Evolutionary conservation across 148 eudicot species (phyloP).

Genomic region (Persicaria maculosa): DNA sequence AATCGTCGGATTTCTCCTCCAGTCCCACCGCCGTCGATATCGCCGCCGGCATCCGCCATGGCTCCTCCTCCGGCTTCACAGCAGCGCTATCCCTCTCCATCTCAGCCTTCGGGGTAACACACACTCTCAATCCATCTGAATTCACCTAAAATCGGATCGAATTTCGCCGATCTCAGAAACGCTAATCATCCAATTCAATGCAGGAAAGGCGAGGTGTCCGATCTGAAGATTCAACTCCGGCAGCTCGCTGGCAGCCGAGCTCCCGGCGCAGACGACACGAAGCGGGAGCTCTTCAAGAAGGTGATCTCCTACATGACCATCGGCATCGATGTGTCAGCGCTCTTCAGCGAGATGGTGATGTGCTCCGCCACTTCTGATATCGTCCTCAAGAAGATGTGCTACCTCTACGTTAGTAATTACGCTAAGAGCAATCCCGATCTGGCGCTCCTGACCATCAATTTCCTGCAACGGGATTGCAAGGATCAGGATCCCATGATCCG

Average conservation of each 20-base stretch:
- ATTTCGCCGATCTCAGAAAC: neutral
- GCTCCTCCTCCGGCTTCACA: constrained; percentile 64
- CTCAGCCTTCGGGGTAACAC: constrained; percentile 87
- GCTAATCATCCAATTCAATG: constrained; percentile 16
- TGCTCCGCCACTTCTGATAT: constrained; percentile 97
- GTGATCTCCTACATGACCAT: constrained; percentile 97
- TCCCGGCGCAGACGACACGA: constrained; percentile 80
- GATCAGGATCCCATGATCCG: constrained; percentile 98
- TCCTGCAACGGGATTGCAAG: constrained; percentile 92
- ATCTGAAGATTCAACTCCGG: constrained; percentile 83
- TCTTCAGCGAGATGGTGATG: constrained; percentile 99
- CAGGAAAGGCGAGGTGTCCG: constrained; percentile 96
- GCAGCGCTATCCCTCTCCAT: constrained; percentile 82
- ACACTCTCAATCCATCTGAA: constrained; percentile 11
- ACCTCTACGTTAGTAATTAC: constrained; percentile 89
- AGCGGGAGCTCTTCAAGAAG: constrained; percentile 89
- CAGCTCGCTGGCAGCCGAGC: constrained; percentile 91
- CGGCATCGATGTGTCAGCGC: constrained; percentile 86
- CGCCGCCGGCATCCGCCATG: constrained; percentile 7
- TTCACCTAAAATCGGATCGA: constrained; percentile 6
- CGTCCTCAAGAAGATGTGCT: constrained; percentile 97
- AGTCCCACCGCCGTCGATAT: neutral
- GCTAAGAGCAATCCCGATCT: constrained; percentile 91
- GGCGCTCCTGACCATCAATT: constrained; percentile 87
- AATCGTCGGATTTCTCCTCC: constrained; percentile 1